These are phyloP conservation scores for Cystobasidium slooffiae DNA, from an alignment of 1,284 basidiomycete genomes.

Conservation along the genomic window DNA sequence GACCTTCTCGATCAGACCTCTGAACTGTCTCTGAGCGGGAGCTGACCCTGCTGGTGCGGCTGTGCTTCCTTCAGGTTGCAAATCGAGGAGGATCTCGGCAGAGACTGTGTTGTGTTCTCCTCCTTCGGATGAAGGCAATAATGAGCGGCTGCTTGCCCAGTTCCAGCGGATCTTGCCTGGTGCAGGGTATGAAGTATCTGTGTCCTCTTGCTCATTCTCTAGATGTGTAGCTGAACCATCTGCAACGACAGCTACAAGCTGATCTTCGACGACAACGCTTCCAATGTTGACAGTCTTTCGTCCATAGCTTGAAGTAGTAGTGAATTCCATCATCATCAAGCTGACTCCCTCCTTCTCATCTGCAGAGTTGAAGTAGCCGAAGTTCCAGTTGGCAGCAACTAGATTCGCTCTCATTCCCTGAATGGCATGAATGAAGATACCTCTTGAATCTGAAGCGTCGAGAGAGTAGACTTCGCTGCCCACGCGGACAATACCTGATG, in stretches of 20 bases:
- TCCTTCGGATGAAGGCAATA: conserved; percentile 58
- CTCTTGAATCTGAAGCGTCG: conserved; percentile 69
- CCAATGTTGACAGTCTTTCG: conserved; percentile 83
- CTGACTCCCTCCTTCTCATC: conserved; percentile 68
- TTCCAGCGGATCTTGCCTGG: conserved; percentile 74
- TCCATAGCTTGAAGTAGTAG: conserved; percentile 68
- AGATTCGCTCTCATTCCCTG: conserved; percentile 98
- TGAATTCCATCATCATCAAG: conserved; percentile 95
- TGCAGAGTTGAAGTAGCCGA: conserved; percentile 75
- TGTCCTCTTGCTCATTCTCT: conserved; percentile 63
- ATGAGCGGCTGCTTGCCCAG: conserved; percentile 70
- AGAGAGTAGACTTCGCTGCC: conserved; percentile 65
- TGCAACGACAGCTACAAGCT: conserved; percentile 71
- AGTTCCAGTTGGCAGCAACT: conserved; percentile 94
- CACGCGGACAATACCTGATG: conserved; percentile 68
- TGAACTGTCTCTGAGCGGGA: conserved; percentile 55
- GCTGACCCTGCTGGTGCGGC: conserved; percentile 55
- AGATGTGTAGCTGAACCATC: conserved; percentile 64
- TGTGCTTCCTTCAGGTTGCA: conserved; percentile 43
- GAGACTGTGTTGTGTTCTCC: conserved; percentile 36
- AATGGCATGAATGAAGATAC: conserved; percentile 94
- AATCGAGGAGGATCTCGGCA: conserved; percentile 46
- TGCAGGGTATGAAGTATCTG: conserved; percentile 78
- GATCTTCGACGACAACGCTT: conserved; percentile 75
- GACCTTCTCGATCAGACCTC: conserved; percentile 91